Base-by-base conservation (phyloP, 352 stramenopile genomes). In the Albugo laibachii region DNA sequence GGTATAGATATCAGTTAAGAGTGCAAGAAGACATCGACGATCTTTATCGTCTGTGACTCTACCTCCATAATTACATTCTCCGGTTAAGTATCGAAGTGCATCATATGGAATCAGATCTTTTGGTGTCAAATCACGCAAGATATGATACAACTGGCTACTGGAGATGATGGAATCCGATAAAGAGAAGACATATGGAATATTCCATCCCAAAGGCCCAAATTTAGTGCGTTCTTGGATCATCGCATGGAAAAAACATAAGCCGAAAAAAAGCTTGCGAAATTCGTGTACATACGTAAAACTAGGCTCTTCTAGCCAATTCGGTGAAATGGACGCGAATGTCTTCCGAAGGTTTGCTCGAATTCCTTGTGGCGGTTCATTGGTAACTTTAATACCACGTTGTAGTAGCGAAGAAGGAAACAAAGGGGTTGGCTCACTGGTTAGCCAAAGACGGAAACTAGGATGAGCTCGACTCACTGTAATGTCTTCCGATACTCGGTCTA, bases 31-130 rank as follows among this genome's bases (percentile, higher is more conserved):
- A 36, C 75, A 87, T 10, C 81, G 61, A 1, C 87, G 81, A 56
- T 97, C 91, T 47, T 95, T 95, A 58, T 95, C 87, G 55, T 97
- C 89, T 5, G 91, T 97, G 5, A 97, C 89, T 21, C 89, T 70
- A 1, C 89, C 89, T 37, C 89, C 91, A 55, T 97, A 97, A 67
- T 97, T 96, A 61, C 89, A 96, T 42, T 97, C 84, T 18, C 88
- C 87, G 0, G 88, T 81, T 6, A 92, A 63, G 50, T 97, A 97
- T 11, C 78, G 68, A 3, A 97, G 65, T 4, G 87, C 84, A 12
- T 85, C 86, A 57, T 93, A 97, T 36, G 91, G 91, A 38, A 91
- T 77, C 4, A 66, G 63, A 24, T 91, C 78, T 27, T 48, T 52
- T 0, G 53, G 14, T 18, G 69, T 59, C 2, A 91, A 52, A 10